Evolutionary conservation across 768 basidiomycete species (phyloP).

Genomic region (Suillus plorans): DNA sequence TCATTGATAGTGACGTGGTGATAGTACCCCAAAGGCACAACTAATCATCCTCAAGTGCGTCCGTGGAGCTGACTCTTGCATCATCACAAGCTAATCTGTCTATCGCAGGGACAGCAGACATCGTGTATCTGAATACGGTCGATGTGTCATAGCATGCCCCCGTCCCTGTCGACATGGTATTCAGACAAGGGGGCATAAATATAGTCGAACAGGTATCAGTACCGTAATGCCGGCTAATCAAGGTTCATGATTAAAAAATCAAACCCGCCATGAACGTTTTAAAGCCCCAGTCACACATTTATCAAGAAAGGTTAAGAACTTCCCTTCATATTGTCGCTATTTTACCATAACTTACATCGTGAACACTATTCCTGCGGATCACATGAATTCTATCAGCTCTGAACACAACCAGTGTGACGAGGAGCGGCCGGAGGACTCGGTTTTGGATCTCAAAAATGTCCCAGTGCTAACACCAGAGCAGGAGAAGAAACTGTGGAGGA

Average conservation of each 20-base stretch:
- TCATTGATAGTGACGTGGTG: not conserved
- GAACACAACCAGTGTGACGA: not conserved
- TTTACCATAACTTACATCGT: not conserved
- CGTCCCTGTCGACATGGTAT: not conserved
- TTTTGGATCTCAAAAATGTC: not conserved
- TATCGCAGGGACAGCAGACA: not conserved
- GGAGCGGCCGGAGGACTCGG: not conserved
- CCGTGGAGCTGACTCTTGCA: too few species aligned
- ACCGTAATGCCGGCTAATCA: too few species aligned
- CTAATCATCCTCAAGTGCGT: too few species aligned
- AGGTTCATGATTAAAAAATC: too few species aligned
- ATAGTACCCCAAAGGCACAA: not conserved
- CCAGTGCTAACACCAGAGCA: conserved; percentile 37
- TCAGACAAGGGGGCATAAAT: not conserved
- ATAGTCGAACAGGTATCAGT: too few species aligned
- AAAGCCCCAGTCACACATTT: too few species aligned
- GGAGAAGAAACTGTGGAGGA: conserved; percentile 53
- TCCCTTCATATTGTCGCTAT: not conserved
- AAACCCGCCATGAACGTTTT: too few species aligned
- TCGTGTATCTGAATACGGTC: not conserved
- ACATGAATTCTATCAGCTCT: not conserved
- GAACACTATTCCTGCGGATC: not conserved
- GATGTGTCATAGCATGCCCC: not conserved
- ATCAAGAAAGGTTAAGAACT: not conserved
- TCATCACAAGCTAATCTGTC: not conserved